phyloP scores from a whole-genome alignment of 129 eudicot genomes.

The Chrysanthemum lavandulifolium region DNA sequence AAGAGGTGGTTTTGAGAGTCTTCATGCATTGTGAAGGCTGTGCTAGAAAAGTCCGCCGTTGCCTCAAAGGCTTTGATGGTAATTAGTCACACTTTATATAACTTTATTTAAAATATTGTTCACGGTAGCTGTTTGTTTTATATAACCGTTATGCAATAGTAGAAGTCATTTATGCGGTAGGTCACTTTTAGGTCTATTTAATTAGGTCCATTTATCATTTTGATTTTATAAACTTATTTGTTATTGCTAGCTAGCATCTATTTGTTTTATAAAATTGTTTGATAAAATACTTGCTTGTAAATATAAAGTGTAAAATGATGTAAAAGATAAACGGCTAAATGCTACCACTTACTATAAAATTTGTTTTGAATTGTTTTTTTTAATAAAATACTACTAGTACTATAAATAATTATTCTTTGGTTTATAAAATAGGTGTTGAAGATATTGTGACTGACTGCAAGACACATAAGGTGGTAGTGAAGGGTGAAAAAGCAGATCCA shows the following conservation, averaged over 20 bases:
- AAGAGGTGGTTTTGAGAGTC: conserved; percentile 59
- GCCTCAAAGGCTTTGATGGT: conserved; percentile 73
- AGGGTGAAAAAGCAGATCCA: conserved; percentile 79
- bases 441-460: conserved; percentile 82
- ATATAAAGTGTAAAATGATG: background rate
- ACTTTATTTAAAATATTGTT: background rate
- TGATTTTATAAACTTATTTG: background rate
- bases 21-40: conserved; percentile 94
- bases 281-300: no score
- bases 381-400: background rate
- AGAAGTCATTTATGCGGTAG: no score
- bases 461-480: conserved; percentile 82
- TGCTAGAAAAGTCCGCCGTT: conserved; percentile 77
- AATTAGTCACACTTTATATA: background rate
- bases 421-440: conserved; percentile 58
- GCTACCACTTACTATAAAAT: background rate
- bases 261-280: background rate
- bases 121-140: background rate
- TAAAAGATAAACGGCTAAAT: background rate
- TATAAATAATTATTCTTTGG: background rate
- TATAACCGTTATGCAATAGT: no score
- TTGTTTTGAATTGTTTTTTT: background rate
- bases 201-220: background rate
- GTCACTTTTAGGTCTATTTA: no score
- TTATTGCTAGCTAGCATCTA: no score